These are phyloP conservation scores for Coemansia sp. DNA, from an alignment of 371 early-diverging fungal genomes.

Conservation along the genomic window DNA sequence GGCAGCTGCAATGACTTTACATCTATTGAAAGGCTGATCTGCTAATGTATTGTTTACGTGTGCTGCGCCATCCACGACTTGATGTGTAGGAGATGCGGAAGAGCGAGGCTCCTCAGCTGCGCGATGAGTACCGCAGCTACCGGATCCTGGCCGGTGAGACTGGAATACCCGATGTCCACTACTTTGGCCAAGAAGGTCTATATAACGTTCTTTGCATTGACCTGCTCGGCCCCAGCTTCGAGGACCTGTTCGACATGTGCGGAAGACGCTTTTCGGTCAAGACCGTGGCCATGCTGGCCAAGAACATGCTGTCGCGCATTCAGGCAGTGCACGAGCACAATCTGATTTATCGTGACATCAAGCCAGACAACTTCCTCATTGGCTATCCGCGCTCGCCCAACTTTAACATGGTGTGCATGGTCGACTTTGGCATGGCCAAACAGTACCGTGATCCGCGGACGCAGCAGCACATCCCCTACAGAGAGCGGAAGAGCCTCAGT, in stretches of 20 bases:
- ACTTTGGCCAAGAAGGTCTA: slow-evolving; percentile 95
- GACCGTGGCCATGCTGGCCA: slow-evolving; percentile 95
- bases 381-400: slow-evolving; percentile 71
- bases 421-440: slow-evolving; percentile 99
- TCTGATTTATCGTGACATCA: slow-evolving; percentile 98
- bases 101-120: slow-evolving; percentile 89
- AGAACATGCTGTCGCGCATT: slow-evolving; percentile 92
- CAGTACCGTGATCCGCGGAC: slow-evolving; percentile 93
- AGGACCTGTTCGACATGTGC: slow-evolving; percentile 97
- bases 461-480: slow-evolving; percentile 91
- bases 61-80: slow-evolving; percentile 4
- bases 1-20: not conserved
- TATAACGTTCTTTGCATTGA: slow-evolving; percentile 98
- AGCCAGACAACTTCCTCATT: slow-evolving; percentile 99
- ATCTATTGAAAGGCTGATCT: not conserved
- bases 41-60: not conserved
- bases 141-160: slow-evolving; percentile 76
- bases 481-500: slow-evolving; percentile 87
- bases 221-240: slow-evolving; percentile 95
- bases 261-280: slow-evolving; percentile 87
- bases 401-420: slow-evolving; percentile 69
- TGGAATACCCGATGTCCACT: slow-evolving; percentile 89
- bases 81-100: slow-evolving; percentile 75
- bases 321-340: slow-evolving; percentile 96
- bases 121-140: slow-evolving; percentile 92